Evolutionary conservation across 306 rosid genomes (phyloP).

Genomic region (Coriaria nepalensis): DNA sequence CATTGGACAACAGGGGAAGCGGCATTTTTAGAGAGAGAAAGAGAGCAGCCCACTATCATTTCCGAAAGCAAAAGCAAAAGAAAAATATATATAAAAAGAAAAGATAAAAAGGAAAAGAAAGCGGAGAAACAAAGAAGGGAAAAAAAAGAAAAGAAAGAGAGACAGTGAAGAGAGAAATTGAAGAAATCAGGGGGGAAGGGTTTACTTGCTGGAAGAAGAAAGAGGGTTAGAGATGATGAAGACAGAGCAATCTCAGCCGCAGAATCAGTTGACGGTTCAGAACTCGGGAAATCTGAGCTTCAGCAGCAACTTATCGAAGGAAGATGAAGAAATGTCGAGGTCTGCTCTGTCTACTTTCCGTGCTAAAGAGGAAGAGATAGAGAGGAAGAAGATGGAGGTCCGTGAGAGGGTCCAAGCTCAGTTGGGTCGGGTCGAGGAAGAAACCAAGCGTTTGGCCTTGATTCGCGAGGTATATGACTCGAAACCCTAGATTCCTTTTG

Average conservation of each 20-base stretch:
- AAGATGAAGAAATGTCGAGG: constrained; percentile 93
- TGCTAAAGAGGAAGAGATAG: constrained; percentile 95
- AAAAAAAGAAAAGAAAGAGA: constrained; percentile 16
- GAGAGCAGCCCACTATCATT: constrained; percentile 42
- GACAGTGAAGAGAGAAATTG: constrained; percentile 26
- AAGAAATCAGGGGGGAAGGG: constrained; percentile 5
- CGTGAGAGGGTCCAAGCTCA: constrained; percentile 82
- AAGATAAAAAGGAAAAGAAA: constrained; percentile 5
- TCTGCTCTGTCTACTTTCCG: constrained; percentile 85
- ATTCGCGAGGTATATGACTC: constrained; percentile 85
- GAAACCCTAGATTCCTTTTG: no score
- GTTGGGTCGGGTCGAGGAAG: constrained; percentile 89
- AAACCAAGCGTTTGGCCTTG: constrained; percentile 79
- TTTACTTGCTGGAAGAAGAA: no score
- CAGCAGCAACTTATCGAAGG: constrained; percentile 79
- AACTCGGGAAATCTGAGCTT: constrained; percentile 81
- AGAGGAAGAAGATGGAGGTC: constrained; percentile 88
- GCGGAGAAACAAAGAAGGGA: constrained; percentile 1
- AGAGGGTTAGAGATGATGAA: constrained; percentile 12
- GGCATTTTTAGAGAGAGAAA: constrained; percentile 23
- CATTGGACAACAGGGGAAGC: constrained; percentile 19
- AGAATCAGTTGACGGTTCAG: constrained; percentile 57
- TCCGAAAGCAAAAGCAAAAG: constrained; percentile 29
- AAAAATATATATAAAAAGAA: constrained; percentile 9
- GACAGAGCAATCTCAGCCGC: constrained; percentile 35